Base-by-base conservation (phyloP, 2,329 filamentous ascomycete genomes). In the Graphilbum sp. region DNA sequence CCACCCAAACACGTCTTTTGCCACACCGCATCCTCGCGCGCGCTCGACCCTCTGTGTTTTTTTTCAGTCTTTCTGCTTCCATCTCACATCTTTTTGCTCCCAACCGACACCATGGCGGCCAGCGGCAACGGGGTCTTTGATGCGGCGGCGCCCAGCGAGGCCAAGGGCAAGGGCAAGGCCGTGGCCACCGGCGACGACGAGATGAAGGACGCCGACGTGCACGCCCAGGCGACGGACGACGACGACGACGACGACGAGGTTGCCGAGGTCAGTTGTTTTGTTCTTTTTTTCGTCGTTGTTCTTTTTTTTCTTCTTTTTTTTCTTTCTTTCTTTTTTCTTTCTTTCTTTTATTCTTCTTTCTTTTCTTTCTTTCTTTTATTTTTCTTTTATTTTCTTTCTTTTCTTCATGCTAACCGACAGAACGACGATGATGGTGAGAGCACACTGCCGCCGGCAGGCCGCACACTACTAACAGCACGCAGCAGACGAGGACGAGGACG, bases 211-310 rank as follows among this genome's bases (percentile, higher is more conserved):
- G 67, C 68, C 53, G 81, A 85, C 72, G 80, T 79, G 33, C 79
- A 83, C 23, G 74, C 72, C 33, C 79, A 83, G 23, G 74, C 72
- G 35, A 75, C 77, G 18, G 79, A 86, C 37, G 78, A 78, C 37
- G 73, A 67, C 32, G 69, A 66, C 17, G 71, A 84, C 48, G 79
- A 79, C 19, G 72, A 84, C 1, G 79, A 79, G 36, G 43, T 30
- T 20, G 49, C 50, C 10, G 53, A 56, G 43, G 54, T 56, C 38
- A 44, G 50, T n/a, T 12, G 4, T 13, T n/a, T 16, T n/a, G 17
- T 29, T 34, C 17, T 13, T 2, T 9, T 36, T 15, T 27, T 18
- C 23, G 16, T 6, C 9, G 35, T n/a, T 27, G 19, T 27, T 2
- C 9, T 5, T 11, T n/a, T 15, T 33, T 24, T 23, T 25, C 21